Conservation (phyloP, 2,329 filamentous ascomycete genomes). For the Moelleriella libera region DNA sequence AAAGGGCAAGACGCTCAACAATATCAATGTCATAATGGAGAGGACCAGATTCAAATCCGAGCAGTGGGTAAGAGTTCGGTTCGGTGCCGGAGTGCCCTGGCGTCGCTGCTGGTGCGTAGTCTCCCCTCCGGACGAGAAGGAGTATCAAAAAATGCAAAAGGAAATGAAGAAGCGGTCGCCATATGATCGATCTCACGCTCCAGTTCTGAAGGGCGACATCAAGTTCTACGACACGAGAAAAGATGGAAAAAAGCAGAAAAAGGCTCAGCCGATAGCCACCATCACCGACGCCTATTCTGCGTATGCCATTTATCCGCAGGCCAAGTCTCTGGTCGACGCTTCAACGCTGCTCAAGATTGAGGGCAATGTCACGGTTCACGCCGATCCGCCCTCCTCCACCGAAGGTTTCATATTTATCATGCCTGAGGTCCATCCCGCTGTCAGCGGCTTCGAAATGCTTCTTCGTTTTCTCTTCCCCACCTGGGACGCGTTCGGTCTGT, state of each 20-base stretch:
- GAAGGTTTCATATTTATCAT: conserved; percentile 98
- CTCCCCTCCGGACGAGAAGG: conserved; percentile 84
- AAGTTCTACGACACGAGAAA: conserved; percentile 81
- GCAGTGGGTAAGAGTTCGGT: conserved; percentile 90
- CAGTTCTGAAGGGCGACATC: conserved; percentile 70
- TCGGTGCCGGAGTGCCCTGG: conserved; percentile 93
- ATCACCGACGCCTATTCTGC: conserved; percentile 84
- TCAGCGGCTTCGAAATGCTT: conserved; percentile 92
- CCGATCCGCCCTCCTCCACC: conserved; percentile 57
- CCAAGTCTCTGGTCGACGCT: conserved; percentile 84
- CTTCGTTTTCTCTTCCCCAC: conserved; percentile 84
- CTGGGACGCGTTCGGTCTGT: conserved; percentile 84
- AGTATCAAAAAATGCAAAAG: conserved; percentile 72
- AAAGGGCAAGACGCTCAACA: conserved; percentile 80
- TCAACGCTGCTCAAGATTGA: conserved; percentile 92
- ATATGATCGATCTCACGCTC: conserved; percentile 59
- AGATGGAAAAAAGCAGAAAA: conserved; percentile 76
- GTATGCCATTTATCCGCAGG: conserved; percentile 91
- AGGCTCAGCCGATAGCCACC: conserved; percentile 76
- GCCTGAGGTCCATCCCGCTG: conserved; percentile 85
- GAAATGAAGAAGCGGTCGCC: conserved; percentile 66
- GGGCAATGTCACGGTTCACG: conserved; percentile 78
- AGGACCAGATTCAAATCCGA: conserved; percentile 63
- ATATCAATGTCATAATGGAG: conserved; percentile 81
- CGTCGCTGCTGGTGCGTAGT: conserved; percentile 94